Evolutionary conservation across 192 early-diverging fungal species (phyloP), one percentile per base, ranked within the genome.

Genomic region (Allomyces arbusculus): DNA sequence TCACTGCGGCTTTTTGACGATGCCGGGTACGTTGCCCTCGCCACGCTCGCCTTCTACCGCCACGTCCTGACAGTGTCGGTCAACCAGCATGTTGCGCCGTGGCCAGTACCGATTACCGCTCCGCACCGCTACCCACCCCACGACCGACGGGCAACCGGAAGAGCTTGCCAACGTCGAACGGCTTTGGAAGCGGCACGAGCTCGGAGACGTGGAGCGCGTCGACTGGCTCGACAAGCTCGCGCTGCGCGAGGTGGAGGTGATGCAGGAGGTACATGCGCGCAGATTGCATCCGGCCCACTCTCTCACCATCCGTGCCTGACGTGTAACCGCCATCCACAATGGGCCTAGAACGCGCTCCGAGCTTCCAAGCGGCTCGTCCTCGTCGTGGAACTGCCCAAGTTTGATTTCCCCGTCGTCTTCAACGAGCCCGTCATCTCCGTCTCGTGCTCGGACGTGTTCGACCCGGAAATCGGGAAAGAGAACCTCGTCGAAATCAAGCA

Each of bases 401-500:
- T 97, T 74, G 93, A 97, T 74, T 97, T 99, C 76, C 91, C 93
- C 4, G 78, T 97, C n/a, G 85, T 95, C 19, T 92, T 82, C 76
- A 85, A 90, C 68, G 93, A 99, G 66, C 68, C 76, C 44, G 82
- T 25, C 44, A 40, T 62, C 55, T 24, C 45, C 3, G 43, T 63
- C 25, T 64, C 62, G 9, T 75, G 70, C 16, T 72, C 70, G 11
- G 24, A 77, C 24, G 77, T 90, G 0, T 77, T 79, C 45, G 92
- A 99, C 71, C 88, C 88, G 14, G 97, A 99, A 72, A 84, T 87
- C 69, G 68, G 80, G 22, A 71, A 87, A 12, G 95, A 99, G 70
- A 99, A 99, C 69, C 92, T 90, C 0, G 90, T 93, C 0, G 97
- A 99, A 73, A 87, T 81, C 45, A 97, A 96, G 71, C 94, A 99